These are phyloP conservation scores for Leishmania braziliensis DNA, from an alignment of 208 protist species.

Conservation along the genomic window DNA sequence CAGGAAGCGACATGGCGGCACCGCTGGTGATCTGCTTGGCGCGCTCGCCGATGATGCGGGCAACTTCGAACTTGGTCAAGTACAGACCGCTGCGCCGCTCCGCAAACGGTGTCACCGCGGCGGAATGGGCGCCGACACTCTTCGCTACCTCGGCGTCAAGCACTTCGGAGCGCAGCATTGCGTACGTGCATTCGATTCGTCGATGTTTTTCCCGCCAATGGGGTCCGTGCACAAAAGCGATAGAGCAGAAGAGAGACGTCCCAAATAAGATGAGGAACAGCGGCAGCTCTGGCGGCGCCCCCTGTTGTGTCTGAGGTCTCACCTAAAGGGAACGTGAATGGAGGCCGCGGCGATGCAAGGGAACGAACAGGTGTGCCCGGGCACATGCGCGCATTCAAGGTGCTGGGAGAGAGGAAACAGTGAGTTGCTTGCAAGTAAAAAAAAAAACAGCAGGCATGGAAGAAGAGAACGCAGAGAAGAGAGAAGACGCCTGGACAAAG, in stretches of 20 bases:
- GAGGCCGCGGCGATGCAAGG: not conserved
- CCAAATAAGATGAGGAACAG: not conserved
- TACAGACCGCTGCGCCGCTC: constrained; percentile 72
- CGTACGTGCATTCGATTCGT: not conserved
- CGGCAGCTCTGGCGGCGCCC: not conserved
- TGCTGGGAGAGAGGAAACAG: not conserved
- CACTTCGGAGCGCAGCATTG: constrained; percentile 72
- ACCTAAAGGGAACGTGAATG: not conserved
- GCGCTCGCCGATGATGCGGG: constrained; percentile 79
- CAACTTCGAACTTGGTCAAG: constrained; percentile 88
- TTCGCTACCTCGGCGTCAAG: constrained; percentile 55
- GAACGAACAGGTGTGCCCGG: not conserved
- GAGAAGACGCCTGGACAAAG: not conserved
- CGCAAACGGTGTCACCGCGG: constrained; percentile 58
- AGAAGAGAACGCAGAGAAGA: not conserved
- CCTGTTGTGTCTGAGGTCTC: not conserved
- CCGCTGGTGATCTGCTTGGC: constrained; percentile 83
- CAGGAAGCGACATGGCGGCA: constrained; percentile 39
- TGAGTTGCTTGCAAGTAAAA: not conserved
- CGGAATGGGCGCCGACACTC: constrained; percentile 23
- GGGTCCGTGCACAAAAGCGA: not conserved
- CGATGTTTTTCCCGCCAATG: not conserved
- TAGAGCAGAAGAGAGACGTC: not conserved
- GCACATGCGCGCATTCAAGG: not conserved
- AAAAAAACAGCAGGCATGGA: not conserved